Conservation (phyloP, 208 protist genomes). For the Wallacemonas sp. region DNA sequence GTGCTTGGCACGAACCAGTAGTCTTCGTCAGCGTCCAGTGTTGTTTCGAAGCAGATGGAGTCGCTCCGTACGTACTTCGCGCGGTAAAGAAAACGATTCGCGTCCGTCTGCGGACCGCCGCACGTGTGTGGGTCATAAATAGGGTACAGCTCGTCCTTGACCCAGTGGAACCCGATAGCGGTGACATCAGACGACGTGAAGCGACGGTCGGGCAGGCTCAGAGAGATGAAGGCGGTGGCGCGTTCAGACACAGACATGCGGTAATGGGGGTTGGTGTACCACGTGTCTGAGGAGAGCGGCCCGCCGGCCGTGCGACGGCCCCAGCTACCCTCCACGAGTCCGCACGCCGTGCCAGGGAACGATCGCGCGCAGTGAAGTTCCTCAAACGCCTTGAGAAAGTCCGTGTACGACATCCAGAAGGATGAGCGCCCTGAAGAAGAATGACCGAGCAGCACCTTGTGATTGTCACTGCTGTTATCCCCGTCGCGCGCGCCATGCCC, state of each 20-base stretch:
- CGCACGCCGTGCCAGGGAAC: constrained; percentile 48
- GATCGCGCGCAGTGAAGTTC: constrained; percentile 65
- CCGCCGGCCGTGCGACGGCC: constrained; percentile 47
- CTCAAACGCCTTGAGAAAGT: constrained; percentile 68
- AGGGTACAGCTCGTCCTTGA: constrained; percentile 63
- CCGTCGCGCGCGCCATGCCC: not conserved
- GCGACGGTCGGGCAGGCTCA: constrained; percentile 55
- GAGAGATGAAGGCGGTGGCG: constrained; percentile 53
- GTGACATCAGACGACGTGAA: constrained; percentile 45
- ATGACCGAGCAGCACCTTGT: constrained; percentile 5
- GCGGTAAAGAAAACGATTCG: constrained; percentile 24
- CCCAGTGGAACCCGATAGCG: constrained; percentile 60
- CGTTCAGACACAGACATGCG: constrained; percentile 38
- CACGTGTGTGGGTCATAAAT: constrained; percentile 15
- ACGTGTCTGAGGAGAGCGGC: constrained; percentile 31
- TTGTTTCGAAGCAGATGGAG: constrained; percentile 61
- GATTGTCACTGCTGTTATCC: constrained; percentile 1
- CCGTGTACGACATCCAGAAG: constrained; percentile 87
- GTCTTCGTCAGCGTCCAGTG: constrained; percentile 41
- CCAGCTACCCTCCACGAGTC: constrained; percentile 61
- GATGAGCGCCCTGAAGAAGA: constrained; percentile 6
- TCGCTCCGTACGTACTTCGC: constrained; percentile 47
- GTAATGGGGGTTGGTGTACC: constrained; percentile 83
- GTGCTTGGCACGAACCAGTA: constrained; percentile 87
- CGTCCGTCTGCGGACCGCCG: not conserved